Evolutionary conservation across 441 rosid genomes (phyloP), one percentile per base, ranked within the genome.

Genomic region (Erodium trifolium): DNA sequence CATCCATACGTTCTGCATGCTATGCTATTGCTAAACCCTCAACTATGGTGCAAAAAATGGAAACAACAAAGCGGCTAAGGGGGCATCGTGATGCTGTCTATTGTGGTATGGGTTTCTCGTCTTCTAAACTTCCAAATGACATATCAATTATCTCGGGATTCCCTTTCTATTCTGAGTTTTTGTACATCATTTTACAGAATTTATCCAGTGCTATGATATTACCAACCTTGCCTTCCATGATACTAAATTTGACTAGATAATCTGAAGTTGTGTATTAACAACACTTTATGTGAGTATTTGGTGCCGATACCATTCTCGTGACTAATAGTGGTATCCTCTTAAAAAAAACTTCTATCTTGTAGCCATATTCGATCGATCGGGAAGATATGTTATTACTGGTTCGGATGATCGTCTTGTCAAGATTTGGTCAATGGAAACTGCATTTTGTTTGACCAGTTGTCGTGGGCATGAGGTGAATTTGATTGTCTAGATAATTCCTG

Each of bases 381-480:
- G 98, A 76, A 96, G 99, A 82, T 90, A 89, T 77, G 99, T 90
- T 64, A 82, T 96, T 76, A 93, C 99, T 65, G 99, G 99, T 72
- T 91, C 99, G 63, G 99, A 96, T 78, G 98, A 96, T 67, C 98
- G 99, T 67, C 97, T 96, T 76, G 99, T 96, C 70, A 96, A 96
- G 84, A 83, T 96, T 71, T 96, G 99, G 99, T 93, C 99, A 37
- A 91, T 93, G 99, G 99, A 96, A 73, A 90, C 97, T 82, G 99
- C 99, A 72, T 90, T 91, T 82, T 96, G 98, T 82, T 82, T 96
- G 84, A 95, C 98, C 71, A 91, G 97, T 83, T 96, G 99, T 75
- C 97, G 98, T 72, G 99, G 99, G 66, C 99, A 96, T 80, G 99
- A 93, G 82, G 99, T 93, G 81, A 78, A 93, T 88, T 65, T 68